Evolutionary conservation across 2,329 filamentous ascomycete species (phyloP).

Genomic region (Nakataea oryzae): DNA sequence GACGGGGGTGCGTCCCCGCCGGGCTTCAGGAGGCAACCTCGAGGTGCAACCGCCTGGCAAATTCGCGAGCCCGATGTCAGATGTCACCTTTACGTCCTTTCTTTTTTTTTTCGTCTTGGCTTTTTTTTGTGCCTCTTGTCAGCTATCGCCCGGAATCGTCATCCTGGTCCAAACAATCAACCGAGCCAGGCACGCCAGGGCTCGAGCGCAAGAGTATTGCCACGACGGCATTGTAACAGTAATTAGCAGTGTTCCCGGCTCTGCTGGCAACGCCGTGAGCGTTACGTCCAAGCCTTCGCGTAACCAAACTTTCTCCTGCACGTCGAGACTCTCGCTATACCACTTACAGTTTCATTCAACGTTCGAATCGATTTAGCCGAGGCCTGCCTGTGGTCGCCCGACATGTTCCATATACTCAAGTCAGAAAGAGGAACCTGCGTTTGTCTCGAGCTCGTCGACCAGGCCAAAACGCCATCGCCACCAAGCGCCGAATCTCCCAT

Average conservation of each 20-base stretch:
- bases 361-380: too few species aligned
- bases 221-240: too few species aligned
- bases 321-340: not conserved
- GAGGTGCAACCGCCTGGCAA: not conserved
- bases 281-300: not conserved
- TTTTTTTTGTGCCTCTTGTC: too few species aligned
- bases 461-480: not conserved
- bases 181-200: not conserved
- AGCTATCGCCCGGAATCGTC: not conserved
- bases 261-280: too few species aligned
- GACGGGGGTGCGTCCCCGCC: too few species aligned
- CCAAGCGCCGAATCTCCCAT: not conserved
- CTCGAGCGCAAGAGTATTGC: not conserved
- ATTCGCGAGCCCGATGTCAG: not conserved
- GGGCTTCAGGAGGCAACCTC: not conserved
- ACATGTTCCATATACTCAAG: not conserved
- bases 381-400: too few species aligned
- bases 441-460: not conserved
- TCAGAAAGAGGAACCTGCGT: not conserved
- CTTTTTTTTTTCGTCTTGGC: not conserved
- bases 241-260: too few species aligned
- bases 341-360: not conserved
- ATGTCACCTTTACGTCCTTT: not conserved
- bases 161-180: not conserved
- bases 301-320: not conserved